Base-by-base conservation (phyloP, 306 rosid species). In the Sicyos baderoa region DNA sequence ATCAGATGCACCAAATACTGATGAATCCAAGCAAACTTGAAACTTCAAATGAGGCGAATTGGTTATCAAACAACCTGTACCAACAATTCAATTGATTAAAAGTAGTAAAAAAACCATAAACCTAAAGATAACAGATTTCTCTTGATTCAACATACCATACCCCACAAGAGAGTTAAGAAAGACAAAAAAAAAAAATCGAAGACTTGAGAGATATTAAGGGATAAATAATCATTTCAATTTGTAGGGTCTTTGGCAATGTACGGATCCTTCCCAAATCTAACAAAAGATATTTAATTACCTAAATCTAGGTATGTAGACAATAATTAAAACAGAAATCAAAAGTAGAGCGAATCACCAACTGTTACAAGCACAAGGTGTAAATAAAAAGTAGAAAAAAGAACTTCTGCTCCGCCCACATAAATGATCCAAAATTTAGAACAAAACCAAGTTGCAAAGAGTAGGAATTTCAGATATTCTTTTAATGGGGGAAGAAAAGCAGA, bases 31-130 rank as follows among this genome's bases (percentile, higher is more conserved):
- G 72, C 59, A 63, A 27, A 78, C 74, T 79, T 4, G 42, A 35
- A 73, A 59, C 71, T 78, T 75, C 81, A 76, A 52, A 76, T 69
- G 72, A 54, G 79, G 70, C 84, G 73, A 17, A 49, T 62, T 17
- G 71, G 74, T 71, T 71, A 62, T 60, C 77, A 66, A 77, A 72
- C 88, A 88, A 87, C 91, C 97, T 93, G 89, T 73, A 70, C 23
- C 78, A 76, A 27, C 17, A 81, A 58, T 76, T 5, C 52, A 71
- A 72, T 35, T 5, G 42, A 35, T 35, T 35, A 35, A 5, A 40
- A 42, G 51, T 3, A 18, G 29, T 62, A 0, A 42, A 19, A 65
- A 44, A 21, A 44, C 22, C 70, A 21, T 21, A 65, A 13, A 13
- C 44, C 54, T 65, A 45, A 65, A 64, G 48, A 65, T 9, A 45